Percentiles rank a stretch among this genome's conserved stretches.
Evolutionary conservation across 495 filamentous ascomycete species (phyloP).

Genomic region (Hyaloscypha hepaticicola): DNA sequence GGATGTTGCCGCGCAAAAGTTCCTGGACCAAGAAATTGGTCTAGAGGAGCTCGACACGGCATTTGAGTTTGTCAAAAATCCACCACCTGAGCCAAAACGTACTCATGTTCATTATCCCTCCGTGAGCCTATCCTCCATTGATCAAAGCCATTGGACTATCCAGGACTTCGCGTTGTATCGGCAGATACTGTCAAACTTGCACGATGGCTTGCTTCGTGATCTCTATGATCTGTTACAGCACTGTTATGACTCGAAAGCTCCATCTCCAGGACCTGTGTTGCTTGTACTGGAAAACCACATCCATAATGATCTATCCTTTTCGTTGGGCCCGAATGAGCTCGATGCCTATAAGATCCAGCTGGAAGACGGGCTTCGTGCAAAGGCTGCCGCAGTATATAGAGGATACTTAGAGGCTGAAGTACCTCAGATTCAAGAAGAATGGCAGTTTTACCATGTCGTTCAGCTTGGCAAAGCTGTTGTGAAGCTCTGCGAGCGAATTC

Average conservation of each 20-base stretch:
- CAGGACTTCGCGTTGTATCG: slow-evolving; percentile 75
- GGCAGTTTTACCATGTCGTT: slow-evolving; percentile 85
- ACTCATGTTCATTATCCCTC: slow-evolving; percentile 50
- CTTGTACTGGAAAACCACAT: slow-evolving; percentile 83
- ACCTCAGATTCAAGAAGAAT: slow-evolving; percentile 69
- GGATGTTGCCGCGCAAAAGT: slow-evolving; percentile 82
- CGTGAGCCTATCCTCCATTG: slow-evolving; percentile 44
- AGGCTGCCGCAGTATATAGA: slow-evolving; percentile 72
- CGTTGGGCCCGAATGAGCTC: slow-evolving; percentile 62
- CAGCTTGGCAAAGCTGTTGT: slow-evolving; percentile 82
- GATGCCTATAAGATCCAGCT: slow-evolving; percentile 68
- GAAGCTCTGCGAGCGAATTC: slow-evolving; percentile 77
- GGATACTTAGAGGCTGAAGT: slow-evolving; percentile 69
- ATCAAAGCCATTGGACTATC: slow-evolving; percentile 69
- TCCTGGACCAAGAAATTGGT: slow-evolving; percentile 78
- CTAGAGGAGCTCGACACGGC: slow-evolving; percentile 78
- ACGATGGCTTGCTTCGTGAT: slow-evolving; percentile 83
- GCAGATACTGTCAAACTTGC: slow-evolving; percentile 67
- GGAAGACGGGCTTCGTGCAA: slow-evolving; percentile 65
- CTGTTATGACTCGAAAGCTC: slow-evolving; percentile 85
- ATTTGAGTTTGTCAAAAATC: slow-evolving; percentile 77
- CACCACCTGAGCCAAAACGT: slow-evolving; percentile 56
- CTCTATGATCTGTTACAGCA: slow-evolving; percentile 82
- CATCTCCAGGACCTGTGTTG: slow-evolving; percentile 74
- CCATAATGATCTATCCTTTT: slow-evolving; percentile 72